Percentiles rank a stretch among this genome's conserved stretches.
Evolutionary conservation across 2,329 filamentous ascomycete species (phyloP).

Genomic region (Penicillium sp.): DNA sequence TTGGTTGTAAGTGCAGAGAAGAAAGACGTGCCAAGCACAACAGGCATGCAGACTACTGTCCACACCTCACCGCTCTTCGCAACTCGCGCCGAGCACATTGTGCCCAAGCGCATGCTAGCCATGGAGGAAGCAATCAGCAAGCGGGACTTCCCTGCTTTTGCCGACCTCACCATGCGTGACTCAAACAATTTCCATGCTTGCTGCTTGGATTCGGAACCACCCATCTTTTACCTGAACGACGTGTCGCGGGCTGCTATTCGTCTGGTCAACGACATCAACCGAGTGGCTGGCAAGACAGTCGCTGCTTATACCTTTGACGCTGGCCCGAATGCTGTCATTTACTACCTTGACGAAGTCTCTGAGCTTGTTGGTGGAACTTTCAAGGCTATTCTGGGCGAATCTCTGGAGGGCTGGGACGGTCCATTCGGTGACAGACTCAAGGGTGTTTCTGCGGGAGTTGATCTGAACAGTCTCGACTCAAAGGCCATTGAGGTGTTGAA

Average conservation of each 20-base stretch:
- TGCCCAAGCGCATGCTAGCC: slow-evolving; percentile 74
- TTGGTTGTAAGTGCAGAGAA: slow-evolving; percentile 90
- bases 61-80: slow-evolving; percentile 84
- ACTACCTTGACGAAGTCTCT: slow-evolving; percentile 80
- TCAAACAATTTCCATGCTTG: slow-evolving; percentile 96
- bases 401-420: slow-evolving; percentile 54
- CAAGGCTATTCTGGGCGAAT: slow-evolving; percentile 66
- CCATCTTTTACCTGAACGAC: slow-evolving; percentile 99
- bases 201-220: slow-evolving; percentile 91
- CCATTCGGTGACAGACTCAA: slow-evolving; percentile 53
- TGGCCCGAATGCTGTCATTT: slow-evolving; percentile 93
- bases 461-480: slow-evolving; percentile 57
- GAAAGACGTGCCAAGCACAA: slow-evolving; percentile 89
- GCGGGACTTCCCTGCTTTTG: slow-evolving; percentile 81
- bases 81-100: slow-evolving; percentile 68
- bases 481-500: slow-evolving; percentile 62
- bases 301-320: slow-evolving; percentile 98
- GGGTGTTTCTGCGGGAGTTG: slow-evolving; percentile 48
- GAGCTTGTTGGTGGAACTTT: slow-evolving; percentile 72
- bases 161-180: slow-evolving; percentile 89
- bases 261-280: slow-evolving; percentile 85
- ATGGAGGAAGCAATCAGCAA: slow-evolving; percentile 79
- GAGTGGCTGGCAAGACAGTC: slow-evolving; percentile 69
- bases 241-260: slow-evolving; percentile 81
- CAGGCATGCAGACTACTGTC: slow-evolving; percentile 96